Base-by-base conservation (phyloP, 257 asterid species). In the Nemophila menziesii region DNA sequence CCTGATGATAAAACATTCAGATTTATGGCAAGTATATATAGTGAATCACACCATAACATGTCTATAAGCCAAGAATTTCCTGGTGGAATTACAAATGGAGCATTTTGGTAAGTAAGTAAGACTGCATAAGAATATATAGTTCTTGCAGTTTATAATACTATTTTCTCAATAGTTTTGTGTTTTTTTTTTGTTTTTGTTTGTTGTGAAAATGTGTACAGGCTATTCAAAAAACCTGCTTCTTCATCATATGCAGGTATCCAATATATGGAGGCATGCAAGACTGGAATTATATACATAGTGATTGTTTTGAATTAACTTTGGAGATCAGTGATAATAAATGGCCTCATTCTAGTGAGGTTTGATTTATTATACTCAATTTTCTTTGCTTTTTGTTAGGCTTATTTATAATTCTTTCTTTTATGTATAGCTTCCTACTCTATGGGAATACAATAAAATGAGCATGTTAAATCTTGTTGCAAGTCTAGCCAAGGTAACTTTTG, bases 251-350 rank as follows among this genome's bases (percentile, higher is more conserved):
- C 61, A 87, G 97, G 97, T 87, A 89, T 48, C 97, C 97, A 22
- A 69, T 89, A 33, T 89, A 89, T 60, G 97, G 97, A 15, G 97
- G 97, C 57, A 89, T 89, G 97, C 97, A 89, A 78, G 97, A 89
- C 65, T 89, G 94, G 94, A 89, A 80, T 65, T 89, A 89, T 67
- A 73, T 89, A 26, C 62, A 72, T 54, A 55, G 38, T 55, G 80
- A 80, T 45, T 84, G 95, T 72, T 80, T 89, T 58, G 97, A 89
- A 61, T 71, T 89, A 66, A 89, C 97, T 11, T 67, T 89, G 64
- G 97, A 89, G 76, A 73, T 89, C 29, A 84, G 95, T 26, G 97
- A 89, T 66, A 55, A 89, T 57, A 89, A 89, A 68, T 89, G 97
- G 97, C 97, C 97, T 36, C 62, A 55, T 55, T 80, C 81, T 20